Base-by-base conservation (phyloP, 2,329 filamentous ascomycete genomes). In the Cryoendolithus antarcticus region DNA sequence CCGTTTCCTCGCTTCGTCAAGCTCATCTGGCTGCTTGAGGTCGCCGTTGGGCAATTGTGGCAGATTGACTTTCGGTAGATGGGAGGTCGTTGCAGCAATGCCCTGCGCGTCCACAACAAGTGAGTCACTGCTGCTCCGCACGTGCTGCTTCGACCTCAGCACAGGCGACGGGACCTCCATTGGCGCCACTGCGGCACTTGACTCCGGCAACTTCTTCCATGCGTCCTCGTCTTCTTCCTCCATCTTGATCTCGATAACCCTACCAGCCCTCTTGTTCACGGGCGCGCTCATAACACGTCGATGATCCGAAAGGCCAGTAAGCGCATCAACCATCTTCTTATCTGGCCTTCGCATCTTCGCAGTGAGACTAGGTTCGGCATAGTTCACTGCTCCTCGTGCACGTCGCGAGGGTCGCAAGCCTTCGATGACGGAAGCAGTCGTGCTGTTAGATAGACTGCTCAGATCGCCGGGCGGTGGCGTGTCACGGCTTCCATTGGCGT, bases 261-360 rank as follows among this genome's bases (percentile, higher is more conserved):
- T 32, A 24, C 34, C 34, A 30, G 29, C 34, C 38, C 38, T 46
- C 37, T 40, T 38, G 34, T 44, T 43, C 9, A 33, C 37, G 10
- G 48, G 41, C 34, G 43, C 39, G 48, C 48, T 56, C 49, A 57
- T 53, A 47, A 44, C 49, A 31, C 44, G 43, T 12, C 48, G 40
- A 5, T 46, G 52, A 43, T 54, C 50, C 27, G 56, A 50, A 9
- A 55, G 48, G 2, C 55, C 55, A 31, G 49, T 47, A 4, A 70
- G 58, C 2, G 67, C 67, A 47, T 69, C 65, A 2, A 62, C 62
- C 38, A 69, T 52, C 37, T 66, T 59, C 44, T 67, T 66, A 36
- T 58, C 59, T 1, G 66, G 65, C 19, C 67, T 59, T 12, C 67
- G 58, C 66, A 71, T 70, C 48, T 71, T 71, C 10, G 59, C 62